Percentiles rank a stretch among this genome's conserved stretches.
These are phyloP conservation scores for Prosopis cineraria DNA, from an alignment of 306 rosid species.

Conservation along the genomic window DNA sequence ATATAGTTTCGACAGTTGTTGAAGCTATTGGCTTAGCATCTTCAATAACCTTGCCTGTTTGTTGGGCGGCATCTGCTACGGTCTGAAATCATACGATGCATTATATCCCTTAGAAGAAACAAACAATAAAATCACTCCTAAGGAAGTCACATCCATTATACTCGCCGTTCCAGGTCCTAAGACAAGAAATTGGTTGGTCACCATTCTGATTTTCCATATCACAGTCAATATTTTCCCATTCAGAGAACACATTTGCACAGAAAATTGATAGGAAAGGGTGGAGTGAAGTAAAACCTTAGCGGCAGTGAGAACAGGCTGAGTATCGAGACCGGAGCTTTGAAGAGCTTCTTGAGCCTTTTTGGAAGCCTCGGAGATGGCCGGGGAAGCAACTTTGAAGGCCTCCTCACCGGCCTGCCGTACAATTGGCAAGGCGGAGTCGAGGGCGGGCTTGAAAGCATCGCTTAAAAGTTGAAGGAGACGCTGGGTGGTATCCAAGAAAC, in stretches of 20 bases:
- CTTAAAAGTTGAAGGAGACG: constrained; percentile 47
- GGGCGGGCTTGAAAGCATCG: constrained; percentile 72
- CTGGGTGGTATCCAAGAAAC: constrained; percentile 52
- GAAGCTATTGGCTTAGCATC: constrained; percentile 86
- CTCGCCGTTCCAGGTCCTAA: neutral
- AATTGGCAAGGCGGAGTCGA: constrained; percentile 73
- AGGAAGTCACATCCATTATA: neutral
- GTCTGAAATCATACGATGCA: constrained; percentile 64
- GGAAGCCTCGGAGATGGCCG: constrained; percentile 76
- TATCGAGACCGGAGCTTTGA: constrained; percentile 70
- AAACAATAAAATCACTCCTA: neutral
- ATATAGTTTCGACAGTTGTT: constrained; percentile 66
- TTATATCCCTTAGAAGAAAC: constrained; percentile 7
- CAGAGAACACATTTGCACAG: neutral
- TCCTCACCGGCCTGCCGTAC: constrained; percentile 75
- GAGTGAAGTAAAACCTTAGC: constrained; percentile 63
- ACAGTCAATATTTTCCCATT: neutral
- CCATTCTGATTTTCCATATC: neutral
- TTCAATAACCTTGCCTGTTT: constrained; percentile 79
- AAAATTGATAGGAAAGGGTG: neutral
- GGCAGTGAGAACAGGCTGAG: constrained; percentile 64
- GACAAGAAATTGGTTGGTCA: neutral
- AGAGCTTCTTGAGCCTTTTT: constrained; percentile 83
- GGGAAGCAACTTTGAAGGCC: constrained; percentile 78
- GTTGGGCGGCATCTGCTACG: constrained; percentile 79